Evolutionary conservation across 2,329 filamentous ascomycete species (phyloP), one percentile per base, ranked within the genome.

Genomic region (Samsoniella hepiali): DNA sequence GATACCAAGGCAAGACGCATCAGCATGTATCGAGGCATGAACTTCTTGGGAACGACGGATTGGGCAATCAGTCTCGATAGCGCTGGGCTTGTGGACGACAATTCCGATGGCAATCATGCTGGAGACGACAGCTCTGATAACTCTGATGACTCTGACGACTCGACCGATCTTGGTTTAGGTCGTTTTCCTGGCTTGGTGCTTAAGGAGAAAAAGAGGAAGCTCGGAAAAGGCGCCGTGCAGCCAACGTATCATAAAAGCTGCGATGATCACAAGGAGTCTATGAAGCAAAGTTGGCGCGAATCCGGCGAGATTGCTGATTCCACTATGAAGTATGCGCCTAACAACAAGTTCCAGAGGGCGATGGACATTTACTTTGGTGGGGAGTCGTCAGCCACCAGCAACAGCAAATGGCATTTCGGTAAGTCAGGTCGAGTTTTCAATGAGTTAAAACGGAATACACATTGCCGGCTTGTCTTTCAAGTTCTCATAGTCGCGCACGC

Each of bases 61-160:
- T 71, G 69, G 70, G 69, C 68, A 22, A 63, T 67, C 32, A 69
- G 70, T 42, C 59, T 70, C n/a, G 64, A 63, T 54, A 17, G 64
- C 9, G 15, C 27, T 22, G 40, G 29, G 29, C 22, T 56, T 4
- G 15, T 45, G 1, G 29, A 57, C 22, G 27, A 44, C n/a, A 3
- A 34, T 29, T 1, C 34, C 5, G 40, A 34, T 8, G 54, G 34
- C 36, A n/a, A n/a, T n/a, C n/a, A n/a, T n/a, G n/a, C n/a, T n/a
- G n/a, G n/a, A n/a, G 11, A 40, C 8, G 44, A 47, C n/a, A 8
- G 6, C 53, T 29, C 53, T 2, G 54, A 22, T 10, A n/a, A n/a
- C n/a, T n/a, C n/a, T n/a, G n/a, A n/a, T n/a, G n/a, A n/a, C n/a
- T n/a, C n/a, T n/a, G n/a, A n/a, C n/a, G n/a, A n/a, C n/a, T n/a